A percentile compares a stretch with the other conserved stretches of the same genome.
Evolutionary conservation across 2,329 filamentous ascomycete genomes (phyloP).

Genomic region (Tolypocladium ovalisporum): DNA sequence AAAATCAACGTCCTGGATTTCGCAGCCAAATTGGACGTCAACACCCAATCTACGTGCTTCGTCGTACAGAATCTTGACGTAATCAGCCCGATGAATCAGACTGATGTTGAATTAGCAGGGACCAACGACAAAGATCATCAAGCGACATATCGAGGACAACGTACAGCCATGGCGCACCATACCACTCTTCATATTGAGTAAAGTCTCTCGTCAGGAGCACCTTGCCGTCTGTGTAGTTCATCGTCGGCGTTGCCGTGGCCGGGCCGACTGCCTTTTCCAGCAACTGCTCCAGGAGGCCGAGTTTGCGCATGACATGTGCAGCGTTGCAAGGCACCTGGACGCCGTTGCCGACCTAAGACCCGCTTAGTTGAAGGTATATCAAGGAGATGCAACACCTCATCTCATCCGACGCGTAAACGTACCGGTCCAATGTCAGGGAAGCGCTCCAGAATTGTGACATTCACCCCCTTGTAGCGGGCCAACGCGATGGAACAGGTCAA

Average conservation of each 20-base stretch:
- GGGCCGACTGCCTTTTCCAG: neutral
- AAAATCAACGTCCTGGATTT: conserved; percentile 4
- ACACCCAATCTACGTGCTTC: conserved; percentile 5
- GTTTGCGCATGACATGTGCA: conserved; percentile 5
- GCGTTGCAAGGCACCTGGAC: conserved; percentile 10
- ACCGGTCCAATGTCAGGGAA: no score
- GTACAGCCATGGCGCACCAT: conserved; percentile 10
- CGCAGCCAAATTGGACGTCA: conserved; percentile 1
- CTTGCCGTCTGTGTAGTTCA: conserved; percentile 1
- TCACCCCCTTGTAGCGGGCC: no score
- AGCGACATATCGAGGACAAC: neutral
- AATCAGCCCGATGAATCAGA: conserved; percentile 7
- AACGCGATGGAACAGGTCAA: no score
- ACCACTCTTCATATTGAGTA: conserved; percentile 3
- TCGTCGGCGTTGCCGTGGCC: neutral
- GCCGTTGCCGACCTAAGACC: no score
- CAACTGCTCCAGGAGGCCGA: conserved; percentile 8
- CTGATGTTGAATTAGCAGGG: neutral
- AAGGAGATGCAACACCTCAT: no score
- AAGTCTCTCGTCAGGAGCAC: conserved; percentile 4
- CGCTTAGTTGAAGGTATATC: no score
- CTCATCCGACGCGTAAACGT: no score
- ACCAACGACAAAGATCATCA: neutral
- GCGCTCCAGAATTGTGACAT: no score
- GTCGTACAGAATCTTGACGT: conserved; percentile 3